Conservation (phyloP, 1,284 basidiomycete genomes). For the Trametes versicolor region DNA sequence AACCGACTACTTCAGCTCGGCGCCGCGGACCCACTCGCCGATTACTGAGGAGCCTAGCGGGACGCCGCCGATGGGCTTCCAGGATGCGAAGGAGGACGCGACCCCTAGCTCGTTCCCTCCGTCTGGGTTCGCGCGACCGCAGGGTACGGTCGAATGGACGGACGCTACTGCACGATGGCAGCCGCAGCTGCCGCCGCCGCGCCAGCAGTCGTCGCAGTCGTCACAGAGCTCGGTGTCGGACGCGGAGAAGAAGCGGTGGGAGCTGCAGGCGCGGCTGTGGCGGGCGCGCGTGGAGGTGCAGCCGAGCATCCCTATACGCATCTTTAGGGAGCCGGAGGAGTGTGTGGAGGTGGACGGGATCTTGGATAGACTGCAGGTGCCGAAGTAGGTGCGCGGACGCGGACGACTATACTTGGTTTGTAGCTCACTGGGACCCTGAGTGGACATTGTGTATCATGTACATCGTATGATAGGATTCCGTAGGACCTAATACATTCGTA, state of each 20-base stretch:
- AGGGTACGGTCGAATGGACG: conserved; percentile 17
- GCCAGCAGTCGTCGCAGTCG: conserved; percentile 1
- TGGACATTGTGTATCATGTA: too few species aligned
- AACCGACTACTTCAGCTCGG: conserved; percentile 33
- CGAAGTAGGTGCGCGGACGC: neutral
- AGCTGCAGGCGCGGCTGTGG: conserved; percentile 70
- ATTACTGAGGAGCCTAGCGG: conserved; percentile 36
- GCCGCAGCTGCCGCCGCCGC: conserved; percentile 12
- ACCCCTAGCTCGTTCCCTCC: conserved; percentile 25
- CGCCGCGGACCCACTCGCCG: conserved; percentile 26
- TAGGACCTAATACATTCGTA: too few species aligned
- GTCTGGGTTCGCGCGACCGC: conserved; percentile 15
- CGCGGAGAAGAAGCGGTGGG: conserved; percentile 60
- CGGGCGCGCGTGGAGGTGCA: conserved; percentile 66
- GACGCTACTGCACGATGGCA: conserved; percentile 24
- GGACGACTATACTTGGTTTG: too few species aligned
- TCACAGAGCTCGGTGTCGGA: conserved; percentile 48
- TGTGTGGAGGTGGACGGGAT: conserved; percentile 63
- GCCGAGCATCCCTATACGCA: conserved; percentile 60
- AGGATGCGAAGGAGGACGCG: neutral
- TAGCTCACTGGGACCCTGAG: too few species aligned
- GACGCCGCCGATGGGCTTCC: conserved; percentile 24
- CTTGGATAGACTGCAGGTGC: conserved; percentile 39
- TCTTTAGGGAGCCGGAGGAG: conserved; percentile 73
- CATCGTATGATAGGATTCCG: too few species aligned